Base-by-base conservation (phyloP, 805 yeast genomes). In the Wickerhamomyces hampshirensis region DNA sequence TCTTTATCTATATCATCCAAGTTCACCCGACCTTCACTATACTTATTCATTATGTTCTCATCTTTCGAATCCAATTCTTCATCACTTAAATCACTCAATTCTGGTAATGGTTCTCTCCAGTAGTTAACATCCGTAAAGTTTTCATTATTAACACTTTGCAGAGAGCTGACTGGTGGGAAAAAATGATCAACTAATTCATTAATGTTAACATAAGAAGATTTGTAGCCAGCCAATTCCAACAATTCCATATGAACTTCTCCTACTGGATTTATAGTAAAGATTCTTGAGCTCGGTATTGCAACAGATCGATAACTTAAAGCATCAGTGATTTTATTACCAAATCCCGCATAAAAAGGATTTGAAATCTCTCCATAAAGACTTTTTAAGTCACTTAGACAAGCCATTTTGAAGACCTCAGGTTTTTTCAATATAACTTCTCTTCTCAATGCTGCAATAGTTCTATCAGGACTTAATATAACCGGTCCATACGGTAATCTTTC, bases 331-430 rank as follows among this genome's bases (percentile, higher is more conserved):
- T 95, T 69, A 56, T 93, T 93, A 21, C 98, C 98, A 59, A 93
- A 93, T 0, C 98, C 98, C 11, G 98, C 98, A 59, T 86, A 88
- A 54, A 93, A 93, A 4, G 97, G 96, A 0, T 91, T 83, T 32
- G 74, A 64, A 23, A 66, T 72, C 28, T 71, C 76, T 12, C 66
- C 68, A 59, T 84, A 91, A 15, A 93, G 65, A 30, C 80, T 73
- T 51, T 78, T 77, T 41, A 93, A 80, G 63, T 93, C 98, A 37
- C 81, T 78, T 42, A 93, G 66, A 60, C 98, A 91, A 1, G 98
- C 95, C 89, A 93, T 93, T 54, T 93, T 93, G 69, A 93, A 93
- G n/a, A 93, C 93, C 60, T 93, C 98, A 0, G 98, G 98, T 55
- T 91, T 91, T 47, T 89, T 86, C 54, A 91, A 63, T 31, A 93